Base-by-base conservation (phyloP, 1,139 yeast species). In the Kurtzmaniella quercitrusa region DNA sequence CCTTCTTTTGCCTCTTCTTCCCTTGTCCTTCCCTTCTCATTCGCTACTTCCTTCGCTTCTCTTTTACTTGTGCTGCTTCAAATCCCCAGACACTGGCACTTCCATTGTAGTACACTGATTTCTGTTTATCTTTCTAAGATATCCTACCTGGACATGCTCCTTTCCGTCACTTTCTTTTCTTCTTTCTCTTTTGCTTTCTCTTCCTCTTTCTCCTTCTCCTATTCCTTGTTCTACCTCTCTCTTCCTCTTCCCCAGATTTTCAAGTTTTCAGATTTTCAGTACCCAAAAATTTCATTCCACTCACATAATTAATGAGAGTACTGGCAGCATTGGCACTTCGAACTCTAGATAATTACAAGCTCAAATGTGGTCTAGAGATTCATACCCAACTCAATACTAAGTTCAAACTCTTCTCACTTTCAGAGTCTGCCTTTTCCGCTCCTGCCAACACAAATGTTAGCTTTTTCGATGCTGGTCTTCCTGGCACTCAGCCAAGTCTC, bases 291-390 rank as follows among this genome's bases (percentile, higher is more conserved):
- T 31, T 16, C 36, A 10, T 29, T 14, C n/a, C 15, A 31, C 15
- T 27, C 15, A 9, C 36, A 4, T 6, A 17, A 31, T 15, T 17
- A n/a, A 36, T 36, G 38, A 36, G 15, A 21, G 11, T 16, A 8
- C 38, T 36, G 38, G n/a, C 11, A 3, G 29, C 12, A 9, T 17
- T n/a, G 3, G 27, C 25, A 2, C 49, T 55, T 49, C 41, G 36
- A 29, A 43, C 52, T 18, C 52, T 50, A 25, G 53, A 56, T 5
- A 38, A 52, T 11, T 70, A 60, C 51, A 60, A 68, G 45, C 69
- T 91, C 53, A 87, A 83, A 58, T 87, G 96, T 59, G 98, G 98
- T 0, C 66, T 93, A 37, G 98, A 93, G 61, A 86, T 93, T 38
- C 98, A 93, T 59, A 87, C 97, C 1, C 98, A 93, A 61, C 67